Evolutionary conservation across 345 rosid genomes (phyloP).

Genomic region (Toxicodendron radicans): DNA sequence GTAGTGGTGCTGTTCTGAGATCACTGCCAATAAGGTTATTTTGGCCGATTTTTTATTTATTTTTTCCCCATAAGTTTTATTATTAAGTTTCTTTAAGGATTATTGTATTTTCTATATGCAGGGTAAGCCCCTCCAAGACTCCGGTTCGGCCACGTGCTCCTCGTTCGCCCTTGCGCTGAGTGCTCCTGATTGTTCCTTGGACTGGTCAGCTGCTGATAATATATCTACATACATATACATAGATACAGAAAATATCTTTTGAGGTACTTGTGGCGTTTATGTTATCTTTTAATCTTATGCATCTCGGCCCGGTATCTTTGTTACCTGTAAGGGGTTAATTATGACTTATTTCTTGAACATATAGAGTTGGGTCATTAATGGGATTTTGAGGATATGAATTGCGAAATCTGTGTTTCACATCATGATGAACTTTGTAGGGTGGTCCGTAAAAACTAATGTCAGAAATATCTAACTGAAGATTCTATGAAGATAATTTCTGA

Average conservation of each 20-base stretch:
- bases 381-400: constrained; percentile 41
- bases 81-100: background rate
- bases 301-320: constrained; percentile 36
- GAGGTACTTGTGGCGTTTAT: constrained; percentile 37
- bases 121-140: constrained; percentile 99
- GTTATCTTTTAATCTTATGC: constrained; percentile 18
- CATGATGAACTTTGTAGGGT: constrained; percentile 7
- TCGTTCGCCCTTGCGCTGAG: constrained; percentile 44
- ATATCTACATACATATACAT: constrained; percentile 29
- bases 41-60: background rate
- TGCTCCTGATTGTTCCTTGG: constrained; percentile 19
- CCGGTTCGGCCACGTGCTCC: constrained; percentile 85
- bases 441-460: constrained; percentile 16
- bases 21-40: constrained; percentile 80
- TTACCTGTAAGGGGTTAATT: constrained; percentile 25
- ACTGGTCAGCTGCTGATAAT: constrained; percentile 28
- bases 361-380: constrained; percentile 31
- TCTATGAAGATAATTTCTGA: background rate
- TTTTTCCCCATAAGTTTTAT: background rate
- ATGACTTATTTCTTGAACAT: constrained; percentile 22
- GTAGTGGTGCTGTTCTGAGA: constrained; percentile 83
- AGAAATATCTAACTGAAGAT: constrained; percentile 20
- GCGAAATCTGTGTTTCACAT: constrained; percentile 31
- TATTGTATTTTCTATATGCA: constrained; percentile 27
- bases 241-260: constrained; percentile 31